Base-by-base conservation (phyloP, 1,139 yeast genomes). In the Scheffersomyces parashehatae region DNA sequence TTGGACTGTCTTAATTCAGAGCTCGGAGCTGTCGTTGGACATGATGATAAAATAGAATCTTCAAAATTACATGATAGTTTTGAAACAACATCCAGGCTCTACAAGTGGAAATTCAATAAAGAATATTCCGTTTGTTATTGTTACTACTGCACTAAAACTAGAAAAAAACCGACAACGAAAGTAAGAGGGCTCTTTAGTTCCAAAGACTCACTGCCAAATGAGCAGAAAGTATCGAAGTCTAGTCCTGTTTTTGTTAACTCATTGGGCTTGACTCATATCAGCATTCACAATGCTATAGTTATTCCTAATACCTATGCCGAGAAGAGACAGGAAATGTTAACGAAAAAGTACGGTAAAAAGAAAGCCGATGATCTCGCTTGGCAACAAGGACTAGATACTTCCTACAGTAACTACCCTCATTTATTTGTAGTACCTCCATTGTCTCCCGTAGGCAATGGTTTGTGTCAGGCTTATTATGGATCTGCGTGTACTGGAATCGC, bases 21-120 rank as follows among this genome's bases (percentile, higher is more conserved):
- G 10, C 28, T 41, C 10, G 37, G 39, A 3, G 20, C 29, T 26
- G 55, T 63, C 13, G 46, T 64, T 29, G 65, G 64, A 50, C 70
- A 65, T 37, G 65, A 64, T 36, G 68, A 65, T 41, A 63, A 62
- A 46, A 52, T 63, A 15, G 65, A 57, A 12, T 58, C 52, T 33
- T 43, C 52, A 2, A 38, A 52, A 5, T 51, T 64, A 24, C 57
- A 62, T 14, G 46, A 43, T 8, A 48, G 59, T 0, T 64, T 60
- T 44, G 56, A 52, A 29, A 28, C 41, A 15, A 64, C 69, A 3
- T 50, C 59, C 29, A 51, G 49, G 36, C 16, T 51, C 11, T 65
- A 62, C 51, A 51, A 52, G 28, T 39, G 42, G 24, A 40, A 36
- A 32, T 64, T 43, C 45, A 45, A 49, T n/a, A 58, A 57, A 35